Conservation (phyloP, 2,329 filamentous ascomycete genomes). For the Ophiosphaerella herpotricha region DNA sequence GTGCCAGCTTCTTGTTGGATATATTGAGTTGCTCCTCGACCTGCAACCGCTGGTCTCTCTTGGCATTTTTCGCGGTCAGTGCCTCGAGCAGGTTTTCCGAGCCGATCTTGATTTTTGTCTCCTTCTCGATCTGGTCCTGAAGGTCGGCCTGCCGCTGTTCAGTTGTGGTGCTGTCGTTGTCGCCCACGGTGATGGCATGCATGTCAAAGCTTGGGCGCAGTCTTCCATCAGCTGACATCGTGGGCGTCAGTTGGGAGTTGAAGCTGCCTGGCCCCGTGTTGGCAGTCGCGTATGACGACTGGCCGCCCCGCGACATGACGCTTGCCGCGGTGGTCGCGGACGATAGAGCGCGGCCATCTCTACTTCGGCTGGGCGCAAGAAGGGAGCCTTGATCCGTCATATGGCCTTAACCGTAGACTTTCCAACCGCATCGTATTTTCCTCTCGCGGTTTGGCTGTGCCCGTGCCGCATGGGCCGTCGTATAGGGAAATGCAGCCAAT, state of each 20-base stretch:
- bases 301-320: slow-evolving; percentile 61
- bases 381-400: slow-evolving; percentile 46
- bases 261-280: slow-evolving; percentile 77
- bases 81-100: slow-evolving; percentile 98
- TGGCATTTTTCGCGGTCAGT: slow-evolving; percentile 89
- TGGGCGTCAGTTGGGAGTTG: slow-evolving; percentile 80
- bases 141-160: slow-evolving; percentile 77
- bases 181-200: slow-evolving; percentile 59
- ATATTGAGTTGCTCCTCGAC: slow-evolving; percentile 85
- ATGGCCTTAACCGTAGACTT: slow-evolving; percentile 43
- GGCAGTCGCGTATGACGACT: slow-evolving; percentile 70
- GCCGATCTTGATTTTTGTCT: slow-evolving; percentile 96
- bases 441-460: slow-evolving; percentile 30
- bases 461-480: slow-evolving; percentile 42
- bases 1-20: slow-evolving; percentile 73
- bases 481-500: slow-evolving; percentile 18
- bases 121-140: slow-evolving; percentile 86
- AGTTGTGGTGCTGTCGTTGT: slow-evolving; percentile 63
- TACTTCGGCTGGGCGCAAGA: slow-evolving; percentile 51
- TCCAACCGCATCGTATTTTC: slow-evolving; percentile 46
- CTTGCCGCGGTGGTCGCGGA: slow-evolving; percentile 57
- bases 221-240: slow-evolving; percentile 67
- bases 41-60: slow-evolving; percentile 67
- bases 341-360: slow-evolving; percentile 62
- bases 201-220: slow-evolving; percentile 62